Evolutionary conservation across 2,329 filamentous ascomycete species (phyloP), one percentile per base, ranked within the genome.

Genomic region (Cryphonectria radicalis): DNA sequence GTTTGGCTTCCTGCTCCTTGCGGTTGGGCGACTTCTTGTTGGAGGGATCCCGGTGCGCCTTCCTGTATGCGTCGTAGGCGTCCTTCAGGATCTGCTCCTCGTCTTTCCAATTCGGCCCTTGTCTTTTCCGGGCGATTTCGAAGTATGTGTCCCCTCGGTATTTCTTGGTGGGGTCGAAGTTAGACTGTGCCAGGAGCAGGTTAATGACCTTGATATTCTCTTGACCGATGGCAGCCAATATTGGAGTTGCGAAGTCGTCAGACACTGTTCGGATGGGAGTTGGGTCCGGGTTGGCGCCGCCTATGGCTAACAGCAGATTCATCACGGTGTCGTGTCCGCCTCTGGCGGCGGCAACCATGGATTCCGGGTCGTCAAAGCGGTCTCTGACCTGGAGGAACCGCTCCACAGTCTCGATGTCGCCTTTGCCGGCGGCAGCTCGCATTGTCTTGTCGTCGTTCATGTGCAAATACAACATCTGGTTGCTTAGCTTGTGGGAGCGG

Each of bases 201-300:
- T 92, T 89, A 62, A 99, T 90, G 70, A 98, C 93, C 75, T 93
- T 92, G 66, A 96, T 87, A 76, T 97, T 96, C 74, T 91, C 89
- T 75, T 95, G 92, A 22, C 96, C 95, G 74, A 99, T 98, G 1
- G 96, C 95, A 71, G 95, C 94, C 53, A 98, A 88, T 85, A 99
- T 97, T 1, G 96, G 96, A 0, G 95, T 98, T 67, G 95, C 92
- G 77, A 93, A 91, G 70, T 96, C 94, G 22, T 67, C 65, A n/a
- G 57, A 37, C 71, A 88, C 84, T 42, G 87, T 86, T 11, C 84
- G 77, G 63, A 94, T 81, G 17, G 93, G 89, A 8, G 87, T 84
- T 43, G 94, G 94, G 76, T 96, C 93, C 0, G 88, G 85, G 68
- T 89, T 88, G 17, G 88, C 87, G 65, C 87, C 84, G 3, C 91